Conservation (phyloP, 192 early-diverging fungal species). For the Spinellus fusiger region DNA sequence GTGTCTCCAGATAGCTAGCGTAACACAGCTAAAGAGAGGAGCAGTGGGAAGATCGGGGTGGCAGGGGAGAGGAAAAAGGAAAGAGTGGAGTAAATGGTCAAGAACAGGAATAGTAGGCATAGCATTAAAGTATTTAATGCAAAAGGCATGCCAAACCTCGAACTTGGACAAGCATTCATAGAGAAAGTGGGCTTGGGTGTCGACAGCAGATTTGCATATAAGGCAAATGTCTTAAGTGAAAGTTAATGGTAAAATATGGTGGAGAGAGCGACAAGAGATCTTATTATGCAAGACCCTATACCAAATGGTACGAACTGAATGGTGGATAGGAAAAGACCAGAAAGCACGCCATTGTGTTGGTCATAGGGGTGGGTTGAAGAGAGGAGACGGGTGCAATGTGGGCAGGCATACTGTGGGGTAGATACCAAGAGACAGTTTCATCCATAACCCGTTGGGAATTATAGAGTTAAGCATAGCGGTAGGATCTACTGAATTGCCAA, state of each 20-base stretch:
- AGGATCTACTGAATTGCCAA: not conserved
- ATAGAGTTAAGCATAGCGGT: not conserved
- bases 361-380: not conserved
- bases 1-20: not conserved
- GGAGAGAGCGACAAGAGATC: no score
- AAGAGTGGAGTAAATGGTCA: not conserved
- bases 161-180: not conserved
- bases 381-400: not conserved
- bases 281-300: no score
- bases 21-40: not conserved
- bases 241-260: not conserved
- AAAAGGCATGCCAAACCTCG: not conserved
- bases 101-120: not conserved
- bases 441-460: not conserved
- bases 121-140: not conserved
- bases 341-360: no score
- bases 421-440: not conserved
- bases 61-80: not conserved
- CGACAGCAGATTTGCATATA: not conserved
- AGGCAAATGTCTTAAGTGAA: not conserved
- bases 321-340: no score
- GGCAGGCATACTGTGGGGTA: not conserved
- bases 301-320: no score
- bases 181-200: slow-evolving; percentile 4
- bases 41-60: not conserved